phyloP scores from a whole-genome alignment of 495 filamentous ascomycete species.

The Durotheca rogersii region DNA sequence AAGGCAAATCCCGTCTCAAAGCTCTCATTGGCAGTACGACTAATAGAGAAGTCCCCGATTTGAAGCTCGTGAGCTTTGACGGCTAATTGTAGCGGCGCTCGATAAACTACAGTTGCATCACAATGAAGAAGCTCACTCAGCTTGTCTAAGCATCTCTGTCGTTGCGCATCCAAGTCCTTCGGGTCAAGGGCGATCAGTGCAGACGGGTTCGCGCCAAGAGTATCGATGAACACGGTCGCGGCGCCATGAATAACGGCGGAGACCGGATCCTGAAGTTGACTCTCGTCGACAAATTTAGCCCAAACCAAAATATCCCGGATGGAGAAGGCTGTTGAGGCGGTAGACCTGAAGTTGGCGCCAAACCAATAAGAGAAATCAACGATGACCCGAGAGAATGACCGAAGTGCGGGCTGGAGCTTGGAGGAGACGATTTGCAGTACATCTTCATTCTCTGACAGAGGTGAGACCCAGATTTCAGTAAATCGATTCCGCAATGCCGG shows the following conservation, averaged over 20 bases:
- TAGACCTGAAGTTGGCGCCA: constrained; percentile 70
- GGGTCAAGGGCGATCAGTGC: constrained; percentile 70
- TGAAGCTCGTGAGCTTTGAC: constrained; percentile 52
- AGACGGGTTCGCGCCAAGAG: constrained; percentile 89
- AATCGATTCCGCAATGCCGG: constrained; percentile 94
- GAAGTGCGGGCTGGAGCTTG: constrained; percentile 58
- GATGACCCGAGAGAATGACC: constrained; percentile 61
- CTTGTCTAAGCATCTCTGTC: constrained; percentile 69
- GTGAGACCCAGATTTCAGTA: constrained; percentile 97
- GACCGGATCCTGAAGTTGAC: constrained; percentile 41
- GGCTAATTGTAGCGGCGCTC: constrained; percentile 46
- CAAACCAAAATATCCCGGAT: constrained; percentile 88
- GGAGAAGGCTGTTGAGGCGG: constrained; percentile 71
- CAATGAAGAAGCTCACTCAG: constrained; percentile 64
- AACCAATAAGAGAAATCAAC: constrained; percentile 93
- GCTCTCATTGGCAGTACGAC: constrained; percentile 46
- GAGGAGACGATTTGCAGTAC: constrained; percentile 80
- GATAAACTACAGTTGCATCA: constrained; percentile 65
- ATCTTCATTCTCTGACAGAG: constrained; percentile 77
- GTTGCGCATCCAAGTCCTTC: constrained; percentile 58
- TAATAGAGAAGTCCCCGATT: constrained; percentile 74
- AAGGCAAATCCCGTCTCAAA: constrained; percentile 70
- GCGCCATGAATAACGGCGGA: constrained; percentile 74
- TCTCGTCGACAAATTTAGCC: constrained; percentile 88
- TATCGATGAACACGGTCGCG: constrained; percentile 93